Conservation (phyloP, 129 eudicot genomes). For the Escallonia rubra region DNA sequence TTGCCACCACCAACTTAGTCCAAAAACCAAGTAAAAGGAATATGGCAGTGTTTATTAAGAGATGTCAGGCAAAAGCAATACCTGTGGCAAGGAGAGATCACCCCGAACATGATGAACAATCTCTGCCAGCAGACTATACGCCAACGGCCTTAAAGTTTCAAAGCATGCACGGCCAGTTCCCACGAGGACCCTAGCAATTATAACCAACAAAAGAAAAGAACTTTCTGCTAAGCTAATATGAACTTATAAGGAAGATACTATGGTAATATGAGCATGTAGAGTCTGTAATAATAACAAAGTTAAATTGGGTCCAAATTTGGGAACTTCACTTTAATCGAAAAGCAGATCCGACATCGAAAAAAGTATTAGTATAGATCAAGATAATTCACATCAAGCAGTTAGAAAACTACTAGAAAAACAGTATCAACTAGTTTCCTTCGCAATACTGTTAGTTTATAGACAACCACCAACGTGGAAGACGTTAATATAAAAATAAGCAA, state of each 20-base stretch:
- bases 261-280: background rate
- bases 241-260: constrained; percentile 10
- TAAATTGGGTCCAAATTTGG: background rate
- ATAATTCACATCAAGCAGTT: background rate
- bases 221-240: background rate
- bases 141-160: constrained; percentile 93
- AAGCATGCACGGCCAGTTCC: constrained; percentile 99
- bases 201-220: constrained; percentile 11
- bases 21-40: too few relatives aligned
- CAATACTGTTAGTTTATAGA: too few relatives aligned
- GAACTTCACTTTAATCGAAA: too few relatives aligned
- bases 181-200: constrained; percentile 75
- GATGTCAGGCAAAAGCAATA: constrained; percentile 17
- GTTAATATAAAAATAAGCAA: too few relatives aligned
- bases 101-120: constrained; percentile 96
- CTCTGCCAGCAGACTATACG: constrained; percentile 95
- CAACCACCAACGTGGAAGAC: too few relatives aligned
- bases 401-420: background rate
- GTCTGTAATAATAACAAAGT: background rate
- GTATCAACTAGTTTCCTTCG: too few relatives aligned
- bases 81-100: constrained; percentile 94
- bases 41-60: background rate
- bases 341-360: too few relatives aligned
- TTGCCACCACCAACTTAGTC: too few relatives aligned
- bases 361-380: too few relatives aligned